Percentiles rank a stretch among this genome's conserved stretches.
These are phyloP conservation scores for Irpex sp. DNA, from an alignment of 1,284 basidiomycete species.

Conservation along the genomic window DNA sequence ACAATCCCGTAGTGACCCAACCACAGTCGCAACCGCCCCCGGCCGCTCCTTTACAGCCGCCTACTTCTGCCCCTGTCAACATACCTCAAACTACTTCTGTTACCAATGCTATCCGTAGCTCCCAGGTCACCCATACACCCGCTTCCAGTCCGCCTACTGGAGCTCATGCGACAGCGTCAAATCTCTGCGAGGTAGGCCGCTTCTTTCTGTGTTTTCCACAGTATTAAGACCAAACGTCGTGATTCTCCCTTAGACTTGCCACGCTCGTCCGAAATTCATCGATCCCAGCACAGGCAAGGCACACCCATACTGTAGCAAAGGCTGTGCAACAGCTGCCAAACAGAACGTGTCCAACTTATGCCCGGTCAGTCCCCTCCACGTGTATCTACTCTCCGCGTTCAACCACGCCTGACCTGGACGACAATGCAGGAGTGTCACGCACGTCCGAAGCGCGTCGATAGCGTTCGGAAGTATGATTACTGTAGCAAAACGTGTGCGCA, in stretches of 20 bases:
- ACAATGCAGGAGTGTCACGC: slow-evolving; percentile 38
- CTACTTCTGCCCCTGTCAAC: neutral
- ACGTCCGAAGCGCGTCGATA: slow-evolving; percentile 52
- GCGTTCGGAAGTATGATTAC: slow-evolving; percentile 47
- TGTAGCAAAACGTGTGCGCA: slow-evolving; percentile 58
- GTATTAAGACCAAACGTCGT: neutral
- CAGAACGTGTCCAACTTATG: slow-evolving; percentile 6
- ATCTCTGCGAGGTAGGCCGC: slow-evolving; percentile 17
- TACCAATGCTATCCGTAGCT: neutral
- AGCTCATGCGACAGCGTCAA: neutral
- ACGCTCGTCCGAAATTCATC: slow-evolving; percentile 46
- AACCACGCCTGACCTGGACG: neutral
- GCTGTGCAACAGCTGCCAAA: slow-evolving; percentile 19
- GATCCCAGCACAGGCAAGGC: slow-evolving; percentile 34
- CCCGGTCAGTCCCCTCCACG: neutral
- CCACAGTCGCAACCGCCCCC: neutral
- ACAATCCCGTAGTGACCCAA: neutral
- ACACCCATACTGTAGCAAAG: slow-evolving; percentile 36
- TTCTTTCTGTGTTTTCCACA: neutral
- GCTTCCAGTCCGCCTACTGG: slow-evolving; percentile 8
- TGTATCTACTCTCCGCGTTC: neutral
- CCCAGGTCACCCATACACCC: neutral
- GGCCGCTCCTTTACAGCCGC: neutral
- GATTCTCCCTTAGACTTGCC: slow-evolving; percentile 34
- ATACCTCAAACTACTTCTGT: neutral